Conservation (phyloP, 345 rosid species). For the Capsella bursapastoris region DNA sequence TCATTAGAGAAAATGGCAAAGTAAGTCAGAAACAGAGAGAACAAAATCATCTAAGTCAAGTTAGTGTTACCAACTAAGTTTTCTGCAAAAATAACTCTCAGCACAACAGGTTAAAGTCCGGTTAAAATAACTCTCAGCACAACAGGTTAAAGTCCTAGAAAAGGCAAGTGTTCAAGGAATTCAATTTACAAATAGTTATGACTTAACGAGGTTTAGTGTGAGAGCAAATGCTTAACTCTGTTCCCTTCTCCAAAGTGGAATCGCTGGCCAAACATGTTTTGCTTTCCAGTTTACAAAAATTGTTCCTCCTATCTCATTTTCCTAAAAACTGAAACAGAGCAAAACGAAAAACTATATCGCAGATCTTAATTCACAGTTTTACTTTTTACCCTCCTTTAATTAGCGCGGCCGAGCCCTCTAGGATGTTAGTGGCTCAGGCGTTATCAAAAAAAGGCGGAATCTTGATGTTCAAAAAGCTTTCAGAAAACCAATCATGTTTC, state of each 20-base stretch:
- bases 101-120: too few relatives aligned
- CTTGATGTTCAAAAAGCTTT: slow-evolving; percentile 36
- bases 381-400: slow-evolving; percentile 33
- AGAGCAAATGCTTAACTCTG: slow-evolving; percentile 17
- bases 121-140: too few relatives aligned
- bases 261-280: slow-evolving; percentile 31
- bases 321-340: slow-evolving; percentile 31
- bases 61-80: too few relatives aligned
- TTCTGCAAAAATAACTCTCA: too few relatives aligned
- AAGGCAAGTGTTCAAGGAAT: neutral
- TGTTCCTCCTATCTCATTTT: slow-evolving; percentile 21
- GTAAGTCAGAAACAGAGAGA: neutral
- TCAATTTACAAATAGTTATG: neutral
- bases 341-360: slow-evolving; percentile 25
- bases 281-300: slow-evolving; percentile 31
- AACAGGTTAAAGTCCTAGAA: too few relatives aligned
- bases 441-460: slow-evolving; percentile 15
- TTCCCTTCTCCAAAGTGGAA: slow-evolving; percentile 18
- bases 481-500: slow-evolving; percentile 50
- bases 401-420: neutral
- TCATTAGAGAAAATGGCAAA: neutral
- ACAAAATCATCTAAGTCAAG: neutral
- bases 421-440: slow-evolving; percentile 20
- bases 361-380: slow-evolving; percentile 35
- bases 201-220: slow-evolving; percentile 6